phyloP scores from a whole-genome alignment of 2,329 filamentous ascomycete genomes.

The Alternaria sp. region DNA sequence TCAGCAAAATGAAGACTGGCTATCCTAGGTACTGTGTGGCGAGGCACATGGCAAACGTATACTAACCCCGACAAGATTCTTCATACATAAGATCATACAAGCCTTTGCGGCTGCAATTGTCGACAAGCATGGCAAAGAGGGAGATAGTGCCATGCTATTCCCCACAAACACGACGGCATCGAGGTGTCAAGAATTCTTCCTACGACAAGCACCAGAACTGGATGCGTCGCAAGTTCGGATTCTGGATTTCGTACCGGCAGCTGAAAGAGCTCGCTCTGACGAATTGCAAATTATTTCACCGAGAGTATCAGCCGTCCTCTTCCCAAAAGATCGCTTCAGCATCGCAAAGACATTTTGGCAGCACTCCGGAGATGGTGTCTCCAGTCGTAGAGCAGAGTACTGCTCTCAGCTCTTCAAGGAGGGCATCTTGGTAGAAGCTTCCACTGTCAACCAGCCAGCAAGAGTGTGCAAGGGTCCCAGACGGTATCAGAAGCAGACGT shows the following conservation, averaged over 20 bases:
- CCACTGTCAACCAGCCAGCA: slow-evolving; percentile 44
- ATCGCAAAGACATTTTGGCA: slow-evolving; percentile 97
- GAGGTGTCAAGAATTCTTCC: slow-evolving; percentile 77
- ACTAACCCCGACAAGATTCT: slow-evolving; percentile 68
- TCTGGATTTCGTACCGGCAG: slow-evolving; percentile 69
- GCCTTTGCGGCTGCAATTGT: slow-evolving; percentile 74
- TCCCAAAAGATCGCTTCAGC: slow-evolving; percentile 68
- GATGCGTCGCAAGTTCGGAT: slow-evolving; percentile 58
- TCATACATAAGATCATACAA: slow-evolving; percentile 83
- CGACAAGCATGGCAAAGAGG: slow-evolving; percentile 65
- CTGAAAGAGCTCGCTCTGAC: slow-evolving; percentile 58
- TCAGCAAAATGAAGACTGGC: slow-evolving; percentile 82
- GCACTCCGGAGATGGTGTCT: slow-evolving; percentile 90
- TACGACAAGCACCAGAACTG: slow-evolving; percentile 62
- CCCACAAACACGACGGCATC: slow-evolving; percentile 73
- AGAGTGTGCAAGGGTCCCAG: slow-evolving; percentile 72
- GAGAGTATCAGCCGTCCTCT: slow-evolving; percentile 66
- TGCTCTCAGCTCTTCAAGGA: slow-evolving; percentile 77
- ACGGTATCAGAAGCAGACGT: slow-evolving; percentile 74
- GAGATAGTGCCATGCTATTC: slow-evolving; percentile 80
- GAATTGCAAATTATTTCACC: slow-evolving; percentile 53
- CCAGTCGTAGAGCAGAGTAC: slow-evolving; percentile 89
- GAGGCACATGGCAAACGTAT: background rate
- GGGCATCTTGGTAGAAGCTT: slow-evolving; percentile 65
- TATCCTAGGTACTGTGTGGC: slow-evolving; percentile 73